phyloP scores from a whole-genome alignment of 805 yeast species.

The Candida gorgasii region DNA sequence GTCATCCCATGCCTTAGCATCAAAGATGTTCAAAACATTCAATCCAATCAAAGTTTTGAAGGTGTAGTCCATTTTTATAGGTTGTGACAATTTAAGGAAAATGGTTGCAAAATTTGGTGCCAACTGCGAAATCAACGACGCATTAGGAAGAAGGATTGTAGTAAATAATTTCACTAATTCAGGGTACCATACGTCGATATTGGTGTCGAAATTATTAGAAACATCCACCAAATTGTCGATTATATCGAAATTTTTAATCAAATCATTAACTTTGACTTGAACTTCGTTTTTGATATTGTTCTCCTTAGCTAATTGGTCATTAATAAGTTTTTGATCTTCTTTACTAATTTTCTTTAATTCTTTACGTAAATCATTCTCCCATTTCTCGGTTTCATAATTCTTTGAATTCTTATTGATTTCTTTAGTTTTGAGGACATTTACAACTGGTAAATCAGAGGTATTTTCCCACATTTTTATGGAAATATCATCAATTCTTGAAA shows the following conservation, averaged over 20 bases:
- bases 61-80: slow-evolving; percentile 12
- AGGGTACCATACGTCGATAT: slow-evolving; percentile 15
- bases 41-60: slow-evolving; percentile 50
- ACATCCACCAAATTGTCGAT: slow-evolving; percentile 14
- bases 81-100: slow-evolving; percentile 10
- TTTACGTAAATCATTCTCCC: slow-evolving; percentile 85
- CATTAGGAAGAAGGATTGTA: slow-evolving; percentile 45
- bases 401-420: slow-evolving; percentile 67
- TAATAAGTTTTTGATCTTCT: slow-evolving; percentile 70
- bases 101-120: slow-evolving; percentile 36
- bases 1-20: slow-evolving; percentile 46
- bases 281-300: slow-evolving; percentile 52
- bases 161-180: slow-evolving; percentile 20
- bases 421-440: slow-evolving; percentile 46
- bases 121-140: slow-evolving; percentile 56
- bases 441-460: slow-evolving; percentile 63
- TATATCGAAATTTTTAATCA: slow-evolving; percentile 14
- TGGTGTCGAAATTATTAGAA: slow-evolving; percentile 15
- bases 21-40: slow-evolving; percentile 62
- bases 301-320: slow-evolving; percentile 66
- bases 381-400: slow-evolving; percentile 80
- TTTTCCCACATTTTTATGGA: slow-evolving; percentile 68
- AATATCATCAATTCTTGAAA: slow-evolving; percentile 45
- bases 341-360: slow-evolving; percentile 74
- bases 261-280: slow-evolving; percentile 16